Evolutionary conservation across 768 basidiomycete species (phyloP).

Genomic region (Candolleomyces aberdarensis): DNA sequence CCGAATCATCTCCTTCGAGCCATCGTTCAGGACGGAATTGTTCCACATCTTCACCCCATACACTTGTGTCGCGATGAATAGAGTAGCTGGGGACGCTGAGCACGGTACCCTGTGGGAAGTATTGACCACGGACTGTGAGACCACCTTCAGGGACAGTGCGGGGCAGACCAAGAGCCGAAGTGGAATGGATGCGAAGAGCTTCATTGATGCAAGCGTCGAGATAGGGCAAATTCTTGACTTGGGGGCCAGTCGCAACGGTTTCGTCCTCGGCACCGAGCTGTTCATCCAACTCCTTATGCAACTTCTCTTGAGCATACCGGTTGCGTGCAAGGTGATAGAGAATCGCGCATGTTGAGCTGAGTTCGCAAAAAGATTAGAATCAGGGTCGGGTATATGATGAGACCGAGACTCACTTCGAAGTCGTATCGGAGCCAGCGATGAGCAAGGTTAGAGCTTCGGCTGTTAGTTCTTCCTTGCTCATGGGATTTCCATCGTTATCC

Average conservation of each 20-base stretch:
- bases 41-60: slow-evolving; percentile 81
- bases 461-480: slow-evolving; percentile 81
- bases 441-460: slow-evolving; percentile 85
- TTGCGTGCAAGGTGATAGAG: slow-evolving; percentile 77
- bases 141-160: slow-evolving; percentile 76
- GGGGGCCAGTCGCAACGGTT: slow-evolving; percentile 56
- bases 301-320: slow-evolving; percentile 60
- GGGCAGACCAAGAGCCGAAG: slow-evolving; percentile 80
- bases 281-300: slow-evolving; percentile 75
- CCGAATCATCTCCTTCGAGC: slow-evolving; percentile 65
- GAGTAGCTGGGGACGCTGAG: slow-evolving; percentile 81
- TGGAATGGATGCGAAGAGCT: slow-evolving; percentile 79
- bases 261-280: slow-evolving; percentile 57
- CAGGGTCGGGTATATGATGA: too few species aligned
- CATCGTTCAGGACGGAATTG: slow-evolving; percentile 80
- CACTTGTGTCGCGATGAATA: slow-evolving; percentile 65
- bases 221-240: slow-evolving; percentile 73
- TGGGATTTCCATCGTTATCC: slow-evolving; percentile 76
- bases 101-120: slow-evolving; percentile 72
- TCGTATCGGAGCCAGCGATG: slow-evolving; percentile 90
- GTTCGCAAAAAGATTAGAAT: neutral
- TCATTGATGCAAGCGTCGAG: slow-evolving; percentile 89
- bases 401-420: slow-evolving; percentile 67
- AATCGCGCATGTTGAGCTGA: slow-evolving; percentile 86
- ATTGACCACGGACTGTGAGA: slow-evolving; percentile 50